Evolutionary conservation across 352 stramenopile genomes (phyloP).

Genomic region (Phytophthora sojae): DNA sequence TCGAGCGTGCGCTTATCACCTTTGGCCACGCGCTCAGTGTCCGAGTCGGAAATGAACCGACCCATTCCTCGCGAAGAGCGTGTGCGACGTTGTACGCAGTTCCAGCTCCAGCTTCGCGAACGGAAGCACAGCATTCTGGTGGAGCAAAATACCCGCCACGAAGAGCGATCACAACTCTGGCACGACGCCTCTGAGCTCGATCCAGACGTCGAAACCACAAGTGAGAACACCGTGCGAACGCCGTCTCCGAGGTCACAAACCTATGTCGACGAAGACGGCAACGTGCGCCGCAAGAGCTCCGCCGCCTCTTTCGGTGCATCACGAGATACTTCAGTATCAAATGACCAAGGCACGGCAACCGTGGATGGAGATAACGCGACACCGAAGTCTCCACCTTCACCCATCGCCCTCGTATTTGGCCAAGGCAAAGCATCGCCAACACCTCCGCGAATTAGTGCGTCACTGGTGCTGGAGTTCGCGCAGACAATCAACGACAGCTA

Average conservation of each 20-base stretch:
- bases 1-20: background rate
- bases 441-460: slow-evolving; percentile 17
- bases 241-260: slow-evolving; percentile 37
- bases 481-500: slow-evolving; percentile 41
- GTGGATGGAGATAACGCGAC: background rate
- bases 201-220: slow-evolving; percentile 40
- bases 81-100: slow-evolving; percentile 30
- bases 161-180: slow-evolving; percentile 43
- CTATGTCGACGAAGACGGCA: slow-evolving; percentile 47
- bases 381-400: background rate
- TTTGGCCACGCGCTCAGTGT: background rate
- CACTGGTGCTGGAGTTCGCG: slow-evolving; percentile 42
- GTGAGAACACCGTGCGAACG: slow-evolving; percentile 25
- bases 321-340: background rate
- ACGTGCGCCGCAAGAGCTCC: slow-evolving; percentile 40
- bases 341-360: background rate
- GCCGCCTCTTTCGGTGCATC: background rate
- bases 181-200: slow-evolving; percentile 38
- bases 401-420: background rate
- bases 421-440: background rate
- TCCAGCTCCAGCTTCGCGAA: slow-evolving; percentile 30
- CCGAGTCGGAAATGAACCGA: slow-evolving; percentile 6
- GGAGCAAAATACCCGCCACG: slow-evolving; percentile 18
- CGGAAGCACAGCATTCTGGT: slow-evolving; percentile 38
- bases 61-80: slow-evolving; percentile 7